These are phyloP conservation scores for Mycena rebaudengoi DNA, from an alignment of 768 basidiomycete species.

Conservation along the genomic window DNA sequence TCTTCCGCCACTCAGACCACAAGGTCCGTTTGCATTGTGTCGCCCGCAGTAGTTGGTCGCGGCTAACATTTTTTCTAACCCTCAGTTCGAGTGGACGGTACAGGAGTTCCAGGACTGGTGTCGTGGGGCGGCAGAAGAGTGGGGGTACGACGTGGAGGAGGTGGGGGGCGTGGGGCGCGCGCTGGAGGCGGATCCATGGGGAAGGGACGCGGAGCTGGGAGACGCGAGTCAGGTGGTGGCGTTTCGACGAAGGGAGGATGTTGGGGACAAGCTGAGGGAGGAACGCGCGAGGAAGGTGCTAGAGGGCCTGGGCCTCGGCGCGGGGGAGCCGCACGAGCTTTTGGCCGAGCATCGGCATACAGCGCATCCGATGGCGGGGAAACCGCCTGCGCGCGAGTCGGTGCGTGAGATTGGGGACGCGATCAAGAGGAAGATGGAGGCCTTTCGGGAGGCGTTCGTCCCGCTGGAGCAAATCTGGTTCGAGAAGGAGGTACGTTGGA, in stretches of 20 bases:
- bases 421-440: conserved; percentile 64
- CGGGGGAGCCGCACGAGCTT: conserved; percentile 54
- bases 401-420: conserved; percentile 56
- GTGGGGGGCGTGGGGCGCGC: conserved; percentile 64
- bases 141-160: conserved; percentile 76
- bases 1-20: conserved; percentile 86
- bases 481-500: too few relatives aligned
- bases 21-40: too few relatives aligned
- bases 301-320: conserved; percentile 31
- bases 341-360: conserved; percentile 57
- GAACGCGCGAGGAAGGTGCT: conserved; percentile 46
- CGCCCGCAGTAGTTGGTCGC: too few relatives aligned
- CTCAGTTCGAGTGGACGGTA: conserved; percentile 87
- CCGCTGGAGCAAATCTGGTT: conserved; percentile 62
- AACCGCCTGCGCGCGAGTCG: conserved; percentile 41
- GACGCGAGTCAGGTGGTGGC: conserved; percentile 74
- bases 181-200: conserved; percentile 72
- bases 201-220: conserved; percentile 68
- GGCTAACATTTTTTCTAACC: too few relatives aligned
- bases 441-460: conserved; percentile 56
- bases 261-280: conserved; percentile 43
- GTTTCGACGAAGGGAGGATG: conserved; percentile 52
- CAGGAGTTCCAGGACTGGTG: conserved; percentile 80
- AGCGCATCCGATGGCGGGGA: conserved; percentile 57
- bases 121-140: conserved; percentile 58